Conservation (phyloP, 768 basidiomycete genomes). For the Strobilomyces echinocephalus region DNA sequence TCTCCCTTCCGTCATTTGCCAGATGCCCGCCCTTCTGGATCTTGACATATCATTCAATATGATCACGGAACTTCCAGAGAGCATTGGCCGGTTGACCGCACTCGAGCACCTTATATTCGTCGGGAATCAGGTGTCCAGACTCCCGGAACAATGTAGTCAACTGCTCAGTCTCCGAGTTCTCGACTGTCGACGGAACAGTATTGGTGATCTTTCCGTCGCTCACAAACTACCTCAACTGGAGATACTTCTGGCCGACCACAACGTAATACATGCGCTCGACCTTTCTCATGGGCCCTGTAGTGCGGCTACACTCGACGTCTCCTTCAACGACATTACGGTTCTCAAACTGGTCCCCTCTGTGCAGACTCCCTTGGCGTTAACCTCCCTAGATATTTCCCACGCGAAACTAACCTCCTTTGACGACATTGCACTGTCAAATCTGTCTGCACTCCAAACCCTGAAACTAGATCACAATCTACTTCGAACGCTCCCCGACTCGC, state of each 20-base stretch:
- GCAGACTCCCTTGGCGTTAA: conserved; percentile 53
- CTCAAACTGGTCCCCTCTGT: conserved; percentile 54
- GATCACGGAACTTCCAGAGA: conserved; percentile 74
- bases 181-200: conserved; percentile 83
- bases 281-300: conserved; percentile 67
- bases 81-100: conserved; percentile 62
- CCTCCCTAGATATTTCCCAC: conserved; percentile 78
- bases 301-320: conserved; percentile 58
- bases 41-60: conserved; percentile 95
- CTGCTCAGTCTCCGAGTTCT: conserved; percentile 62
- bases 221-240: conserved; percentile 67
- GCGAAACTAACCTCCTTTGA: conserved; percentile 84
- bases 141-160: conserved; percentile 57
- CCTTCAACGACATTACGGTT: conserved; percentile 86
- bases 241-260: conserved; percentile 73
- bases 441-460: conserved; percentile 66
- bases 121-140: conserved; percentile 73
- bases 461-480: conserved; percentile 86
- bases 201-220: conserved; percentile 69
- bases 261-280: conserved; percentile 75
- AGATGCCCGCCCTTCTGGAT: conserved; percentile 69
- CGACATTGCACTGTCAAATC: conserved; percentile 63
- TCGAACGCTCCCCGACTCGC: conserved; percentile 73
- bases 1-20: conserved; percentile 71
- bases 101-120: conserved; percentile 76